Percentiles rank a stretch among this genome's conserved stretches.
phyloP scores from a whole-genome alignment of 2,329 filamentous ascomycete genomes.

The Pseudocercospora fuligena region DNA sequence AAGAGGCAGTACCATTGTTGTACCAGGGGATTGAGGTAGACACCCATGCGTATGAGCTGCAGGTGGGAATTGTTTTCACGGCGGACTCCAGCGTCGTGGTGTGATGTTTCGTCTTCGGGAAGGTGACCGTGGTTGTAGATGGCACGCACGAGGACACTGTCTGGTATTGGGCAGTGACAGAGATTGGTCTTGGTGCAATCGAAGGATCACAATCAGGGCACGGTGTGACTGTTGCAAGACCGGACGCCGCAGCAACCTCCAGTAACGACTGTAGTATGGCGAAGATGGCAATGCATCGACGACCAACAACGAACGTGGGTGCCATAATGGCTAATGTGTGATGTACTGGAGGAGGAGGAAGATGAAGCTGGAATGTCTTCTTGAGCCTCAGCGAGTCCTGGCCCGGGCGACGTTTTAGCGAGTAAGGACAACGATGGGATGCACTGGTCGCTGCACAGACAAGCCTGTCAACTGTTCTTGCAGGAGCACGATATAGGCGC shows the following conservation, averaged over 20 bases:
- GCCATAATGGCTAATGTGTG: background rate
- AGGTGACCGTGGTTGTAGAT: background rate
- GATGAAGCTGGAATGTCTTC: background rate
- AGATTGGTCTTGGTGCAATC: background rate
- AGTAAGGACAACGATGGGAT: no score
- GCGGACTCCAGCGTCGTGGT: background rate
- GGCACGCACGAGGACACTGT: background rate
- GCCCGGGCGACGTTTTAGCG: no score
- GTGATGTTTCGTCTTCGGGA: background rate
- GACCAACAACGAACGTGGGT: background rate
- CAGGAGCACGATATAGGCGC: no score
- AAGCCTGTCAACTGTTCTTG: no score
- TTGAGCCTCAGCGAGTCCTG: no score
- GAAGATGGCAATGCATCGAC: background rate
- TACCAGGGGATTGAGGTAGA: conserved; percentile 3
- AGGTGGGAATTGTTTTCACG: background rate
- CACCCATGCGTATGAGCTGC: conserved; percentile 13
- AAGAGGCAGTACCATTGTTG: background rate
- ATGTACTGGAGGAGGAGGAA: background rate
- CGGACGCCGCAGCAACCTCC: background rate
- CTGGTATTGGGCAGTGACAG: conserved; percentile 1
- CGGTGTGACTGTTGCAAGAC: background rate
- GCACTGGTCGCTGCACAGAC: no score
- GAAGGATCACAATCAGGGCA: conserved; percentile 2
- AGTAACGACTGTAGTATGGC: conserved; percentile 2